Percentiles rank a stretch among this genome's conserved stretches.
These are phyloP conservation scores for Leucocoprinus sp. DNA, from an alignment of 768 basidiomycete species.

Conservation along the genomic window DNA sequence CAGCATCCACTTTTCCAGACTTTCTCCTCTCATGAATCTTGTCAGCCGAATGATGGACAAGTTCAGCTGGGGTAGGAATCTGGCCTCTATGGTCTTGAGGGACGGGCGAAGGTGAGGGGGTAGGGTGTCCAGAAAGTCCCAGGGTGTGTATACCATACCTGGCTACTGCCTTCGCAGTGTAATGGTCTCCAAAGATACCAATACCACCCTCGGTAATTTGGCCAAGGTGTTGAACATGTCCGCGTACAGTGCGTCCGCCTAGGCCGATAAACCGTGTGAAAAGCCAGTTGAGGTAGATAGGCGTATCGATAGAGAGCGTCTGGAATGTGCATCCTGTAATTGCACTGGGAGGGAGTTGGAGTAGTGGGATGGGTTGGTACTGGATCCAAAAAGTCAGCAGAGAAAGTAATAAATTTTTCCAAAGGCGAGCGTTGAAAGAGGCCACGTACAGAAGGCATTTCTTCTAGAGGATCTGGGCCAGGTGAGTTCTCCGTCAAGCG, in stretches of 20 bases:
- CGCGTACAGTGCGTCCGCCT: constrained; percentile 58
- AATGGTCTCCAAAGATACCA: constrained; percentile 22
- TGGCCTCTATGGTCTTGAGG: background rate
- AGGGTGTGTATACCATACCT: constrained; percentile 6
- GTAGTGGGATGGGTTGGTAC: constrained; percentile 28
- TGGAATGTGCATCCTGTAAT: constrained; percentile 49
- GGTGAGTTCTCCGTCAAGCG: constrained; percentile 16
- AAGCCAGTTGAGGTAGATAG: constrained; percentile 66
- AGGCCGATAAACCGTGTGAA: constrained; percentile 48
- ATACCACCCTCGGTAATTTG: constrained; percentile 62
- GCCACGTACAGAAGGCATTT: constrained; percentile 44
- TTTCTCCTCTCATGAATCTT: constrained; percentile 7
- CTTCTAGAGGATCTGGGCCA: constrained; percentile 35
- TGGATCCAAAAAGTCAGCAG: too few relatives aligned
- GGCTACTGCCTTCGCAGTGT: constrained; percentile 5
- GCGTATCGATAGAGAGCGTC: constrained; percentile 64
- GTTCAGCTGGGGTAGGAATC: background rate
- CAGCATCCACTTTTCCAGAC: constrained; percentile 26
- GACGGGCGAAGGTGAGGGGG: constrained; percentile 1
- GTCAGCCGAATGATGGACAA: background rate
- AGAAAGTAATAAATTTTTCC: too few relatives aligned
- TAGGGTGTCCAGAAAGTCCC: background rate
- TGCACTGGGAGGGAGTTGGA: constrained; percentile 26
- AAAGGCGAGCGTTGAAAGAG: background rate
- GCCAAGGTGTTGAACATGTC: constrained; percentile 56